Conservation (phyloP, 495 filamentous ascomycete species). For the Neurospora discreta region DNA sequence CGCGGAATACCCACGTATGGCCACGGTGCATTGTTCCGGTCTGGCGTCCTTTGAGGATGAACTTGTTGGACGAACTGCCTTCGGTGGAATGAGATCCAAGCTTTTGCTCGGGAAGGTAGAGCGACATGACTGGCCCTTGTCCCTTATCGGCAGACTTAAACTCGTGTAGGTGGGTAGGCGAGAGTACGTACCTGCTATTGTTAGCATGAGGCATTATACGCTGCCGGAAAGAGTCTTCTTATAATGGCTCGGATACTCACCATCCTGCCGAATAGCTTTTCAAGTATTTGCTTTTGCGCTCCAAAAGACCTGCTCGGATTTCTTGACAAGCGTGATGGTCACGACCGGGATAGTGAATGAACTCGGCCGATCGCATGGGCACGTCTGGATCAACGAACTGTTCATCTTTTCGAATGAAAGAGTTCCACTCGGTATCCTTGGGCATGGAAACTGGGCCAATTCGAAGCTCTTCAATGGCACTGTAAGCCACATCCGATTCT, state of each 20-base stretch:
- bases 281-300: constrained; percentile 96
- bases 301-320: constrained; percentile 78
- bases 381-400: constrained; percentile 81
- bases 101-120: constrained; percentile 89
- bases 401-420: constrained; percentile 71
- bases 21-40: constrained; percentile 88
- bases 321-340: constrained; percentile 80
- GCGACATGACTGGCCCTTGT: constrained; percentile 77
- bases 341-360: constrained; percentile 88
- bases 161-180: constrained; percentile 92
- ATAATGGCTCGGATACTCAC: constrained; percentile 38
- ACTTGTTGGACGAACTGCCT: constrained; percentile 88
- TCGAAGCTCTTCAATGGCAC: constrained; percentile 71
- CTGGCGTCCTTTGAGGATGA: constrained; percentile 91
- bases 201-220: constrained; percentile 18
- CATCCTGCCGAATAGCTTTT: constrained; percentile 97
- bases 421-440: constrained; percentile 81
- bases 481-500: constrained; percentile 73
- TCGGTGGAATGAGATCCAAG: constrained; percentile 83
- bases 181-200: constrained; percentile 77
- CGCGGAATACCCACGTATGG: constrained; percentile 95
- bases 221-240: neutral
- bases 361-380: constrained; percentile 64
- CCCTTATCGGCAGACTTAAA: constrained; percentile 79
- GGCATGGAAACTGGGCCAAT: constrained; percentile 77